Percentiles rank a stretch among this genome's conserved stretches.
Evolutionary conservation across 305 asterid species (phyloP).

Genomic region (Fraxinus angustifolia): DNA sequence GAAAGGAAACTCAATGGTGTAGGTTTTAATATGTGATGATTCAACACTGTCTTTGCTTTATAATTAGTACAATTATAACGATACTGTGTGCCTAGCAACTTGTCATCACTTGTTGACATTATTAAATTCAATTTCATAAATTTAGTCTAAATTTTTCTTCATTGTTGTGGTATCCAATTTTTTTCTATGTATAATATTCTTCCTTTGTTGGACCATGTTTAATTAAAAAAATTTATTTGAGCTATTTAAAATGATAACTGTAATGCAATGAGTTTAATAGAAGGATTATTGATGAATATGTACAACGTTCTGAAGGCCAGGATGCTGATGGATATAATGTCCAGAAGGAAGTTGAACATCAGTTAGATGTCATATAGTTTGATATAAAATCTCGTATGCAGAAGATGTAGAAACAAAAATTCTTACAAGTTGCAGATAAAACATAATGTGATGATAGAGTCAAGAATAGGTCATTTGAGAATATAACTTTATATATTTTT

Average conservation of each 20-base stretch:
- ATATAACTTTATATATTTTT: background rate
- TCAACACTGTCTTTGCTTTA: background rate
- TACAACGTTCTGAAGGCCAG: background rate
- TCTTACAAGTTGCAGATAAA: background rate
- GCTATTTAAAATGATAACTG: background rate
- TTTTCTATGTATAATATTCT: background rate
- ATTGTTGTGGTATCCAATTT: background rate
- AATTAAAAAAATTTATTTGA: background rate
- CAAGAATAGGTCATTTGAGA: background rate
- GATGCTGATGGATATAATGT: background rate
- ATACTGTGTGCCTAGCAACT: background rate
- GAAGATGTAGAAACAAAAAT: background rate
- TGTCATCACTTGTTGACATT: background rate
- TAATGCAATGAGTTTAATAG: background rate
- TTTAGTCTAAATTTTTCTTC: background rate
- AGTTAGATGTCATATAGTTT: background rate
- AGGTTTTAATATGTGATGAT: constrained; percentile 1
- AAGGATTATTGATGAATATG: background rate
- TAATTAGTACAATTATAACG: background rate
- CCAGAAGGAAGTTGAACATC: background rate
- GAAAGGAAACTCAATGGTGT: background rate
- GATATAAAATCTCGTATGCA: background rate
- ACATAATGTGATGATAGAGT: background rate
- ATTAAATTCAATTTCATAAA: background rate
- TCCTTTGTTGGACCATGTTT: background rate